Conservation (phyloP, 306 rosid genomes). For the Quercus aquifolioides region DNA sequence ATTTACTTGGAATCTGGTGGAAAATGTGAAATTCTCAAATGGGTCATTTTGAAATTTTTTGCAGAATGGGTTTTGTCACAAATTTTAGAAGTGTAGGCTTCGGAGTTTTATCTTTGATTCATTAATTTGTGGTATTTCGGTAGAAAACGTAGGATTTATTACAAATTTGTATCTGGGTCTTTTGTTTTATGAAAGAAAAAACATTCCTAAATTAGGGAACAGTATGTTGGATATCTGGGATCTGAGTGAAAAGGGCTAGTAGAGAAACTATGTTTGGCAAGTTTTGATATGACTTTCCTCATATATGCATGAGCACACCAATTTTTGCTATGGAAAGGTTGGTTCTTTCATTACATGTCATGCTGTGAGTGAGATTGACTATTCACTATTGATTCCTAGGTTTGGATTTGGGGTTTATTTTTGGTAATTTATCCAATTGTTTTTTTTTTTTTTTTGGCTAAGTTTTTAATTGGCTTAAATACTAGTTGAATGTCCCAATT, state of each 20-base stretch:
- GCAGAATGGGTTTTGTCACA: constrained; percentile 12
- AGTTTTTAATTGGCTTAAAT: background rate
- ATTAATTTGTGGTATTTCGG: background rate
- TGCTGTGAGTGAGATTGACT: background rate
- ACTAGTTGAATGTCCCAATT: background rate
- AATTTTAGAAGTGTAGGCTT: too few relatives aligned
- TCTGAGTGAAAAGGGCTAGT: background rate
- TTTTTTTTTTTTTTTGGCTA: background rate
- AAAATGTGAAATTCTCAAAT: background rate
- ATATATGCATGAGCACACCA: background rate
- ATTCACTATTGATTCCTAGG: background rate
- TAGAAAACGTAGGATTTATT: background rate
- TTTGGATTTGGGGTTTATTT: background rate
- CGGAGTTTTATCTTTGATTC: background rate
- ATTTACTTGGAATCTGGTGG: background rate
- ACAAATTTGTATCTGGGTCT: background rate
- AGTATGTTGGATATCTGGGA: background rate
- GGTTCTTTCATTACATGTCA: background rate
- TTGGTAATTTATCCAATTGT: background rate
- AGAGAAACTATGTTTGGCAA: background rate
- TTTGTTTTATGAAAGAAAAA: background rate
- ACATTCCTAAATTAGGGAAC: background rate
- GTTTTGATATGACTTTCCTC: background rate
- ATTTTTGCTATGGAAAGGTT: background rate
- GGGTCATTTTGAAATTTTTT: background rate